These are phyloP conservation scores for Ilyonectria destructans DNA, from an alignment of 2,329 filamentous ascomycete genomes.

Conservation along the genomic window DNA sequence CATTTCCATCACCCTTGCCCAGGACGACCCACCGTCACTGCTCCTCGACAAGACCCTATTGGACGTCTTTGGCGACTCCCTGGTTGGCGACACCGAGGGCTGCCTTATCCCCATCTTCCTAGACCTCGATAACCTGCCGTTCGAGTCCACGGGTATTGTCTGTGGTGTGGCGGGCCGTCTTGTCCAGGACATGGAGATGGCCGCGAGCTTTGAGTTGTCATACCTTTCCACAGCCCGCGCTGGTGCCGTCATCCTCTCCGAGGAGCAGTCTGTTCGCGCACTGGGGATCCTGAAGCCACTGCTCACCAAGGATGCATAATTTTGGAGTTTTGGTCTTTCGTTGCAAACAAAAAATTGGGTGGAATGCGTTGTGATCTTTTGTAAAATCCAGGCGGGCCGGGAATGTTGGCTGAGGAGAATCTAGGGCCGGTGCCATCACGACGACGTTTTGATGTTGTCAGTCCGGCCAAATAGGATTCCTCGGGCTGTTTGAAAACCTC, in stretches of 20 bases:
- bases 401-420: neutral
- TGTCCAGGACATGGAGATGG: conserved; percentile 77
- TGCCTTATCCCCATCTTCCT: conserved; percentile 89
- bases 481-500: conserved; percentile 1
- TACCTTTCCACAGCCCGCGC: conserved; percentile 92
- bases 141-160: conserved; percentile 94
- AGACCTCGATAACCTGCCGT: conserved; percentile 84
- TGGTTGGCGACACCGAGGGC: conserved; percentile 83
- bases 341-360: conserved; percentile 10
- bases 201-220: conserved; percentile 81
- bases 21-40: conserved; percentile 82
- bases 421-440: neutral
- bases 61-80: conserved; percentile 77
- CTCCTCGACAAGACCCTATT: conserved; percentile 81
- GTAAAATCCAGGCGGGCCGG: neutral
- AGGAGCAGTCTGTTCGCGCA: conserved; percentile 81
- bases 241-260: conserved; percentile 88
- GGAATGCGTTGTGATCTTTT: conserved; percentile 1
- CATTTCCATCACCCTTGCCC: conserved; percentile 81
- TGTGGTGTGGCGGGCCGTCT: conserved; percentile 91
- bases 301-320: conserved; percentile 56
- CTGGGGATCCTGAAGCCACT: conserved; percentile 77
- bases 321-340: neutral
- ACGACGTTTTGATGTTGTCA: neutral
- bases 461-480: neutral